Conservation (phyloP, 2,329 filamentous ascomycete genomes). For the Trichoderma breve region DNA sequence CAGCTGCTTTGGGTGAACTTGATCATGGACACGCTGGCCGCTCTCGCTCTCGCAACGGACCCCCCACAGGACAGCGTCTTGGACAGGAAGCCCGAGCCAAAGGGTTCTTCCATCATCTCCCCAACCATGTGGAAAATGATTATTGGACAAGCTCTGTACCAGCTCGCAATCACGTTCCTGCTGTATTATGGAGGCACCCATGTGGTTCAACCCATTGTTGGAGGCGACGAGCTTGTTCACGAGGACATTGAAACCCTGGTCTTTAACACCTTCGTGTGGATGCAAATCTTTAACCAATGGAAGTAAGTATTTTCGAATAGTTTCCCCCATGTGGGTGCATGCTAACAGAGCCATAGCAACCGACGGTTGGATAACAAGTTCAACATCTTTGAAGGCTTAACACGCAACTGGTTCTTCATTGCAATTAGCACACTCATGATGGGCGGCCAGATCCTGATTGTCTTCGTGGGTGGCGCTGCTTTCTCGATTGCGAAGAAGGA, state of each 20-base stretch:
- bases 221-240: constrained; percentile 33
- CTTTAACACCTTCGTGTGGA: constrained; percentile 99
- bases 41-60: constrained; percentile 83
- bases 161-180: constrained; percentile 75
- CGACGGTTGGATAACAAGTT: constrained; percentile 90
- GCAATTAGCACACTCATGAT: constrained; percentile 84
- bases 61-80: constrained; percentile 81
- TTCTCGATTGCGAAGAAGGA: constrained; percentile 66
- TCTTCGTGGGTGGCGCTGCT: constrained; percentile 78
- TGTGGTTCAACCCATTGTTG: constrained; percentile 42
- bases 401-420: constrained; percentile 84
- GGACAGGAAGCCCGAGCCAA: constrained; percentile 67
- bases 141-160: constrained; percentile 85
- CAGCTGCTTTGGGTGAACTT: constrained; percentile 95
- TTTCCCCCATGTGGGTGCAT: neutral
- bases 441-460: constrained; percentile 83
- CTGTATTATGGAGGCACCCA: constrained; percentile 71
- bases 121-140: constrained; percentile 99
- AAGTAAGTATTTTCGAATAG: constrained; percentile 61
- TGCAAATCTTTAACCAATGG: constrained; percentile 98
- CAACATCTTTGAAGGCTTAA: constrained; percentile 91
- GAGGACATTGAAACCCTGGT: constrained; percentile 73
- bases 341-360: constrained; percentile 53
- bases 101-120: constrained; percentile 66
- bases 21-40: constrained; percentile 96